Evolutionary conservation across 768 basidiomycete genomes (phyloP).

Genomic region (Strobilomyces dryophilus): DNA sequence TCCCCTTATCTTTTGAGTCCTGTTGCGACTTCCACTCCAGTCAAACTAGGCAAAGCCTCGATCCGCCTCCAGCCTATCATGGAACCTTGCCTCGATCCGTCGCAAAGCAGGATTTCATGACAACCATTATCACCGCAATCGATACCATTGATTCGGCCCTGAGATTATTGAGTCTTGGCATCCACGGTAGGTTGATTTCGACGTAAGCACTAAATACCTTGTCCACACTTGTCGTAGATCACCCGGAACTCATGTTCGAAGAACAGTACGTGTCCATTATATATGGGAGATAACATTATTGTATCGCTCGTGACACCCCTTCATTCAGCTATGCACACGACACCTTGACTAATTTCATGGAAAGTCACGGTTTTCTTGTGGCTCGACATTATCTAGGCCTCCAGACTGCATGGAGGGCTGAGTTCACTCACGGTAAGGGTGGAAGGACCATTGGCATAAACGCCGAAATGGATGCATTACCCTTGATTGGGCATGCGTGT

Average conservation of each 20-base stretch:
- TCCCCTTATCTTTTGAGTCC: conserved; percentile 35
- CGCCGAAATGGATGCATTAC: conserved; percentile 68
- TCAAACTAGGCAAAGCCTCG: conserved; percentile 18
- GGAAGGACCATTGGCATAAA: conserved; percentile 74
- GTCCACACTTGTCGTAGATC: conserved; percentile 38
- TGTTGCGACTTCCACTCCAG: conserved; percentile 42
- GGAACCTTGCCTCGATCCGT: conserved; percentile 13
- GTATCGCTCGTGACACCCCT: conserved; percentile 3
- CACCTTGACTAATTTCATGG: conserved; percentile 62
- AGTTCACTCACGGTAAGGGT: conserved; percentile 53
- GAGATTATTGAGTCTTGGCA: conserved; percentile 61
- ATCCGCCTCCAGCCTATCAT: conserved; percentile 42
- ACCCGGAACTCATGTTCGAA: conserved; percentile 64
- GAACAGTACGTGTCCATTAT: conserved; percentile 47
- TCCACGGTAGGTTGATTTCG: conserved; percentile 52
- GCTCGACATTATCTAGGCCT: conserved; percentile 68
- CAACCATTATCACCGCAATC: conserved; percentile 51
- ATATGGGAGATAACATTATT: background rate
- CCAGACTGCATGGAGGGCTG: conserved; percentile 75
- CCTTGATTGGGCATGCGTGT: conserved; percentile 60
- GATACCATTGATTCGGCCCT: conserved; percentile 50
- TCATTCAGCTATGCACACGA: conserved; percentile 66
- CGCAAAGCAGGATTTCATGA: conserved; percentile 36
- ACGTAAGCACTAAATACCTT: background rate
- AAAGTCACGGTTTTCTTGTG: conserved; percentile 62